These are phyloP conservation scores for Ceratorhiza oryzae-sativae DNA, from an alignment of 1,284 basidiomycete genomes.

Conservation along the genomic window DNA sequence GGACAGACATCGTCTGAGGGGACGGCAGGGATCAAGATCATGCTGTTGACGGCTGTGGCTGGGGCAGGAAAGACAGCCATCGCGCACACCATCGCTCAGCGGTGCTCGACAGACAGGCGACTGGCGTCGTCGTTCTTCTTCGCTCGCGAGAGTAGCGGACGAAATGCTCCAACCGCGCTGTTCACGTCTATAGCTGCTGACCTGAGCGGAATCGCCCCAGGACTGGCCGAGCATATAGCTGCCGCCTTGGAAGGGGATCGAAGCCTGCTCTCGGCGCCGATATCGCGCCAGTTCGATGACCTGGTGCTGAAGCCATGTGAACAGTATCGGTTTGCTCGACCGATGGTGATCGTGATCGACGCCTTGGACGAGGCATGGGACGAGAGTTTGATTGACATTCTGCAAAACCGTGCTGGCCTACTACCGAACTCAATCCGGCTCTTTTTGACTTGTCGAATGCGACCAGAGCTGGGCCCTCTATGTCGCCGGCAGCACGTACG, in stretches of 20 bases:
- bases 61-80: slow-evolving; percentile 41
- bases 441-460: slow-evolving; percentile 18
- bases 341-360: slow-evolving; percentile 13
- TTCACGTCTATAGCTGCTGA: slow-evolving; percentile 10
- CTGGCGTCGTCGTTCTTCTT: slow-evolving; percentile 40
- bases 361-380: slow-evolving; percentile 8
- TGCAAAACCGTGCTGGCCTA: neutral
- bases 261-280: neutral
- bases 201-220: neutral
- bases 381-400: neutral
- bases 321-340: neutral
- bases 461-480: neutral
- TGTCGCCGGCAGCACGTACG: neutral
- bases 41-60: slow-evolving; percentile 40
- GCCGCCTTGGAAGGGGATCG: neutral
- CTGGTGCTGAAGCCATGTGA: slow-evolving; percentile 11
- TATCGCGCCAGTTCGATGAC: neutral
- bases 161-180: neutral
- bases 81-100: slow-evolving; percentile 5
- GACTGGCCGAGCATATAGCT: neutral
- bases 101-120: neutral
- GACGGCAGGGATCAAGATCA: slow-evolving; percentile 1
- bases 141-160: neutral
- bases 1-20: too few species aligned
- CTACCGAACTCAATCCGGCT: neutral